Evolutionary conservation across 78 protist species (phyloP).

Genomic region (Dictyostelium firmibasis): DNA sequence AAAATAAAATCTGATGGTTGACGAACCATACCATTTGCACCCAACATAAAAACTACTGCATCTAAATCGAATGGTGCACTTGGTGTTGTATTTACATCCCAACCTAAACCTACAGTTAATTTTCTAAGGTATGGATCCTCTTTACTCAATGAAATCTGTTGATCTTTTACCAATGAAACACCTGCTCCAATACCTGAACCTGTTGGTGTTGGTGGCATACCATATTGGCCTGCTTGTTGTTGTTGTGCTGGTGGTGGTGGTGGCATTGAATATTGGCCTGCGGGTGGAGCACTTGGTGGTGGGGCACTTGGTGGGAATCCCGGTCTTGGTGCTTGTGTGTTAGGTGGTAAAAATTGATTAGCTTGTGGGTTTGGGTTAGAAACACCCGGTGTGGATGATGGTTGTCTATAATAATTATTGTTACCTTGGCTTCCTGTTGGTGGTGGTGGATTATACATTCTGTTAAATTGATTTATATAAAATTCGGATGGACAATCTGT

Average conservation of each 20-base stretch:
- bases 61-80: slow-evolving; percentile 66
- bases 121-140: slow-evolving; percentile 56
- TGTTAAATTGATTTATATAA: background rate
- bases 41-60: slow-evolving; percentile 68
- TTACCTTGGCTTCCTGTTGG: background rate
- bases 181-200: slow-evolving; percentile 23
- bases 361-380: slow-evolving; percentile 16
- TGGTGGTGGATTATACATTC: slow-evolving; percentile 79
- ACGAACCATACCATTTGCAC: slow-evolving; percentile 63
- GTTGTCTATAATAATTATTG: slow-evolving; percentile 71
- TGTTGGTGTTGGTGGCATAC: slow-evolving; percentile 8
- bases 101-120: slow-evolving; percentile 42
- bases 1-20: slow-evolving; percentile 45
- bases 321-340: slow-evolving; percentile 12
- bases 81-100: slow-evolving; percentile 57
- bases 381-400: slow-evolving; percentile 56
- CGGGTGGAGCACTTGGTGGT: background rate
- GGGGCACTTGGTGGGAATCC: background rate
- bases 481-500: background rate
- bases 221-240: slow-evolving; percentile 12
- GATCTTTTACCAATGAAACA: slow-evolving; percentile 51
- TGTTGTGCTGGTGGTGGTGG: background rate
- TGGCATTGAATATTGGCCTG: slow-evolving; percentile 28
- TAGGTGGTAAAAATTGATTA: background rate
- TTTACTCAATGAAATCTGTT: slow-evolving; percentile 49